Base-by-base conservation (phyloP, 306 rosid species). In the Cucurbita argyrosperma region DNA sequence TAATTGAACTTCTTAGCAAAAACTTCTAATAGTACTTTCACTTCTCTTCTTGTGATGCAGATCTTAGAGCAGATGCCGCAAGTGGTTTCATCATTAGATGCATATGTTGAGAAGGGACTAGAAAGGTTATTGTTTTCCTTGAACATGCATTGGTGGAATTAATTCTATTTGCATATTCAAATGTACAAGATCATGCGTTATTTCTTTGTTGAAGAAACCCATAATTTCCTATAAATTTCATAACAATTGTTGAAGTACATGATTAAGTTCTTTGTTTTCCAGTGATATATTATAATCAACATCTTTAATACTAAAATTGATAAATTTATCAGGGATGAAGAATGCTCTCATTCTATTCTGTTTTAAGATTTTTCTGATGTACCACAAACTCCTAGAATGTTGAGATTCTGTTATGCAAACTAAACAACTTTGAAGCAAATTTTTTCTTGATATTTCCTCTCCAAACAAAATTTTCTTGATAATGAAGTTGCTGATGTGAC, bases 71-170 rank as follows among this genome's bases (percentile, higher is more conserved):
- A 89, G 85, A 85, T 94, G 88, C 99, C 99, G 14, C 68, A 75
- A 43, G 96, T 94, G 18, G 85, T 94, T 82, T 91, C 96, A 60
- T 81, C 92, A 43, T 78, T 91, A 7, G 96, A 94, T 88, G 99
- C 88, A 51, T 81, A 91, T 64, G 86, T 87, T 88, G 99, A 91
- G 72, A 85, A 62, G 72, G 97, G 95, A 63, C 72, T 91, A 37
- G 92, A 85, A 77, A 90, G 89, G 98, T 94, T 75, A 21, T 19
- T 49, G 52, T 67, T 74, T 4, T 43, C 56, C 56, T 67, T 21
- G 39, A 67, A 45, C 38, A 67, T 67, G 39, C 19, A 46, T 46
- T 18, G 51, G 6, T 67, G 38, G 72, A 67, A 67, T 21, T 45
- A 12, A 12, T 67, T 42, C 53, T 65, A 18, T 19, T 42, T 67